Evolutionary conservation across 2,329 filamentous ascomycete species (phyloP), one percentile per base, ranked within the genome.

Genomic region (Dothideomycetidae sp.): DNA sequence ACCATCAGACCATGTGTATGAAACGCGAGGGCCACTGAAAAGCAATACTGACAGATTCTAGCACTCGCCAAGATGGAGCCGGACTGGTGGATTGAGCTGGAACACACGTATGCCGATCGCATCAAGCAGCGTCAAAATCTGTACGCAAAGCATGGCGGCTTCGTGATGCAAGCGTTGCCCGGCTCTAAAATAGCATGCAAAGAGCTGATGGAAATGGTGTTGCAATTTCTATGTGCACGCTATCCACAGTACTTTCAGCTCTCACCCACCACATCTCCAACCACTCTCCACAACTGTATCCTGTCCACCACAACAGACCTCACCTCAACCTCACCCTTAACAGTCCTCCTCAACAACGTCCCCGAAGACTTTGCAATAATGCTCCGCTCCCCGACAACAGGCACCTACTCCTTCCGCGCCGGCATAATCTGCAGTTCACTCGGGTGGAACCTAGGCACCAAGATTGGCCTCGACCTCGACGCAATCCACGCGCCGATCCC

Each of bases 1-100:
- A 92, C 52, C 81, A 90, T 52, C 84, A 93, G 53, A 92, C 83
- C 0, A 92, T 93, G 84, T 81, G 82, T 88, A 70, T 48, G 77
- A 4, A 2, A 5, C 14, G 29, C 5, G 18, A 30, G n/a, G 13
- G 2, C 13, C 23, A n/a, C n/a, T n/a, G n/a, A n/a, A n/a, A n/a
- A n/a, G 12, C 38, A 11, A 11, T 9, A 17, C 23, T 26, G 14
- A 10, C 17, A 18, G 16, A 7, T 39, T 33, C 2, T 42, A 90
- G 81, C 82, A 2, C 62, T 88, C 5, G 76, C 71, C 30, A 92
- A 83, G 48, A 61, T 90, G 55, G 81, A 93, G 44, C 62, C 75
- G 0, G 77, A 92, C 52, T 93, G 78, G 72, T 93, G 84, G 84
- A 63, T 93, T n/a, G 84, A 93, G 57, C 67, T 93, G 2, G 82